These are phyloP conservation scores for Pezicula carpinea DNA, from an alignment of 2,329 filamentous ascomycete genomes.

Conservation along the genomic window DNA sequence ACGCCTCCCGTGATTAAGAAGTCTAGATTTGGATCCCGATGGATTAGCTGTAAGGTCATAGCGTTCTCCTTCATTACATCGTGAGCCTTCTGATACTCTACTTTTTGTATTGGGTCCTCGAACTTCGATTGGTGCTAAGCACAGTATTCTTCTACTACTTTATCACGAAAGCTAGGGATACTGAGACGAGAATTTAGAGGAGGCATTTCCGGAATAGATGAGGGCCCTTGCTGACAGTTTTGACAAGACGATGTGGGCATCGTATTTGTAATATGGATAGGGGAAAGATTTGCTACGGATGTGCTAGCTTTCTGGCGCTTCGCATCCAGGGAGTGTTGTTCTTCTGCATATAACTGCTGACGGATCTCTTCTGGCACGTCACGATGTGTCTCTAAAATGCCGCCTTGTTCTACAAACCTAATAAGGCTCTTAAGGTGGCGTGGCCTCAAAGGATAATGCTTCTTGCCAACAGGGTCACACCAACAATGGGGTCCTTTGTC, in stretches of 20 bases:
- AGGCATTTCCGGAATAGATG: conserved; percentile 6
- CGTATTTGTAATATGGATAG: conserved; percentile 21
- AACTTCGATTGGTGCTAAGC: conserved; percentile 25
- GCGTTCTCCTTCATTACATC: background rate
- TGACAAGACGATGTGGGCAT: conserved; percentile 12
- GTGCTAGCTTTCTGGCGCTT: background rate
- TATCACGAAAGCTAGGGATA: conserved; percentile 21
- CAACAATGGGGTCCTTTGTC: conserved; percentile 28
- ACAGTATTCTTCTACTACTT: conserved; percentile 21
- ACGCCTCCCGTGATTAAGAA: conserved; percentile 29
- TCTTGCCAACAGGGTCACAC: conserved; percentile 27
- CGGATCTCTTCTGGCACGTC: conserved; percentile 28
- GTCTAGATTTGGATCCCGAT: conserved; percentile 24
- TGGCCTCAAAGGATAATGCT: conserved; percentile 29
- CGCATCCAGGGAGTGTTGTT: conserved; percentile 22
- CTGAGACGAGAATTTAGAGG: conserved; percentile 11
- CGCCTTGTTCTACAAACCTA: conserved; percentile 23
- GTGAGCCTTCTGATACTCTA: conserved; percentile 3
- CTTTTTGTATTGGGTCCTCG: conserved; percentile 15
- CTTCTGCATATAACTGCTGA: conserved; percentile 28
- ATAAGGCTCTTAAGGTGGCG: conserved; percentile 28
- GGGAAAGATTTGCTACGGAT: conserved; percentile 9
- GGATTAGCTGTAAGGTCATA: conserved; percentile 9
- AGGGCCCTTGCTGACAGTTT: conserved; percentile 1
- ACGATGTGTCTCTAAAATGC: conserved; percentile 20